These are phyloP conservation scores for Ogataea pini DNA, from an alignment of 805 yeast genomes.

Conservation along the genomic window DNA sequence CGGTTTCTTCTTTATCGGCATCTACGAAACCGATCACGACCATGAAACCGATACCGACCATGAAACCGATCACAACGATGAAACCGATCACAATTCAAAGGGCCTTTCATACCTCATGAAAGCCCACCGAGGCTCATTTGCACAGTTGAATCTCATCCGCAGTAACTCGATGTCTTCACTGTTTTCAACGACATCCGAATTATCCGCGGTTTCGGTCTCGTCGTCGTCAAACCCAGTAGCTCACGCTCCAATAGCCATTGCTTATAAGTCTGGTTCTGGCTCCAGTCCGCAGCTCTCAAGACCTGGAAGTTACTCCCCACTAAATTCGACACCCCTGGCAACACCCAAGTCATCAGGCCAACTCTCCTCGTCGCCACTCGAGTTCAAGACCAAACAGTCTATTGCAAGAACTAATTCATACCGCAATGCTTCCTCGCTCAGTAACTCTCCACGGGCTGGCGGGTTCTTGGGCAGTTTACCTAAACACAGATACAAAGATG, in stretches of 20 bases:
- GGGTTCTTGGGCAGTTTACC: slow-evolving; percentile 22
- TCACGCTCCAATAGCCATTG: slow-evolving; percentile 25
- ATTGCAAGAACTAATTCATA: slow-evolving; percentile 26
- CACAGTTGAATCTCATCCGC: slow-evolving; percentile 30
- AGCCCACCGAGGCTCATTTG: slow-evolving; percentile 40
- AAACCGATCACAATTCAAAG: slow-evolving; percentile 20
- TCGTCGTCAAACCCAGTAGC: slow-evolving; percentile 21
- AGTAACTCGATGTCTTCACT: slow-evolving; percentile 32
- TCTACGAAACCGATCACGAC: slow-evolving; percentile 35
- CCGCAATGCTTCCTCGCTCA: slow-evolving; percentile 28
- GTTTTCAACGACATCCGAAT: slow-evolving; percentile 32
- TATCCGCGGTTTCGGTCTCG: slow-evolving; percentile 28
- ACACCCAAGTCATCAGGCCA: slow-evolving; percentile 18
- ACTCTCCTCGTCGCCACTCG: slow-evolving; percentile 30
- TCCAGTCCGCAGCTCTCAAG: slow-evolving; percentile 11
- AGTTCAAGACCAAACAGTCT: slow-evolving; percentile 27
- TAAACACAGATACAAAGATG: slow-evolving; percentile 19
- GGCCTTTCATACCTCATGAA: slow-evolving; percentile 31
- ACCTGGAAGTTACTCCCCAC: slow-evolving; percentile 18
- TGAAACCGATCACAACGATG: slow-evolving; percentile 19
- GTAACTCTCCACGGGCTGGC: slow-evolving; percentile 28
- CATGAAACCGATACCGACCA: slow-evolving; percentile 29
- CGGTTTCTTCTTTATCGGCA: slow-evolving; percentile 47
- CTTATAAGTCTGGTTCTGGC: slow-evolving; percentile 6
- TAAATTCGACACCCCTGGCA: slow-evolving; percentile 8